phyloP scores from a whole-genome alignment of 345 rosid genomes.

The Citrus mangshanensis region DNA sequence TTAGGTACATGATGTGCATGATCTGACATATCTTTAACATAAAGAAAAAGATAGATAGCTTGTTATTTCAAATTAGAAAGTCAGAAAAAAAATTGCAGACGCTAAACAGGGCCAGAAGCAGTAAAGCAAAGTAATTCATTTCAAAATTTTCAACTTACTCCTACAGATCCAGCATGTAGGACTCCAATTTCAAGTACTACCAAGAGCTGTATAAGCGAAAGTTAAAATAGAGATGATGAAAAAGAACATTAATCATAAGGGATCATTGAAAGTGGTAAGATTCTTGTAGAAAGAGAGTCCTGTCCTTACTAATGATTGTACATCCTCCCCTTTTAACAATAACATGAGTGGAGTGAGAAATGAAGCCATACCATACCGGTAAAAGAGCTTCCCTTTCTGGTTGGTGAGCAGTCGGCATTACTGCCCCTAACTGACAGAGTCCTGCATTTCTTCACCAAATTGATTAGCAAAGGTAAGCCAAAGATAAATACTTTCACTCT shows the following conservation, averaged over 20 bases:
- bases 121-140: slow-evolving; percentile 19
- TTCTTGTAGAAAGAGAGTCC: slow-evolving; percentile 36
- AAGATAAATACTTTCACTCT: slow-evolving; percentile 12
- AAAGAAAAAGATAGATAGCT: background rate
- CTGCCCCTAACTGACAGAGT: slow-evolving; percentile 29
- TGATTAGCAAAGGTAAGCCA: slow-evolving; percentile 17
- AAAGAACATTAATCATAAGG: slow-evolving; percentile 23
- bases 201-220: slow-evolving; percentile 22
- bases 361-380: slow-evolving; percentile 36
- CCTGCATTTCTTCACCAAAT: slow-evolving; percentile 25
- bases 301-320: slow-evolving; percentile 33
- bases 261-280: slow-evolving; percentile 39
- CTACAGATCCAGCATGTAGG: slow-evolving; percentile 11
- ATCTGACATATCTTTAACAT: background rate
- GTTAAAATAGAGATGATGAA: slow-evolving; percentile 13
- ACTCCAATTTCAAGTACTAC: slow-evolving; percentile 24
- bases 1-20: background rate
- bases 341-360: slow-evolving; percentile 28
- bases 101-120: slow-evolving; percentile 13
- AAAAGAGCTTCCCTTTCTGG: slow-evolving; percentile 24
- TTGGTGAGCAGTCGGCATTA: slow-evolving; percentile 41
- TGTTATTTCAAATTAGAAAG: background rate
- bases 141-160: slow-evolving; percentile 10
- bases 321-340: slow-evolving; percentile 20
- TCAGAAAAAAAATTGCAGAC: background rate